Evolutionary conservation across 208 protist species (phyloP), one percentile per base, ranked within the genome.

Genomic region (Endotrypanum monterogeii): DNA sequence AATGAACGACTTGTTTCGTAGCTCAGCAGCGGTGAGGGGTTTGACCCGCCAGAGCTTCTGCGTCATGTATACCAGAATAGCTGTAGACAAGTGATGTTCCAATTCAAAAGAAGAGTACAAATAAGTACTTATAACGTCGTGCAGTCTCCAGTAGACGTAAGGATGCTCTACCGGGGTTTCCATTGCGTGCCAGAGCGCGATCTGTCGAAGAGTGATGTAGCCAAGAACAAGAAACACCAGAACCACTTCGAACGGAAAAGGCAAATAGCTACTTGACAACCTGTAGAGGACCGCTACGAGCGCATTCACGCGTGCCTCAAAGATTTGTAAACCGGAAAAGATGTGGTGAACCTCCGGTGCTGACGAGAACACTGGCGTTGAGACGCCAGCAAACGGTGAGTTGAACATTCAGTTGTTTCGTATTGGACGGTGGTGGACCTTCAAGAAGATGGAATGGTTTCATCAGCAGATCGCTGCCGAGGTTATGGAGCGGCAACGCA

Each of bases 61-160:
- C 62, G 63, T 72, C 1, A 80, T 7, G 50, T 80, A 80, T 8
- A 80, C 18, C 6, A 80, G 30, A 0, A 80, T 3, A 7, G 76
- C 76, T 12, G 69, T 41, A 37, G 5, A 55, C 1, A 80, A 7
- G 57, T 80, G 76, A 48, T 80, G 18, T 46, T 58, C 56, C 18
- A 12, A 65, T 14, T 14, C 1, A 32, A 32, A 57, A 1, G 7
- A 1, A 2, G 1, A 30, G 18, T 48, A 48, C 37, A 67, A 76
- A 25, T 51, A 20, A 2, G 16, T 41, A 3, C 57, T 30, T 54
- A 80, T 75, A 44, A 39, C 44, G 32, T 80, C 76, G 18, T 14
- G 25, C 30, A 61, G 50, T 25, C 72, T 51, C 76, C 76, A 80
- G 62, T 76, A 80, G 0, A 80, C 76, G 65, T 80, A 80, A 14